These are phyloP conservation scores for Monilinia vaccinii-corymbosi DNA, from an alignment of 2,329 filamentous ascomycete genomes.

Conservation along the genomic window DNA sequence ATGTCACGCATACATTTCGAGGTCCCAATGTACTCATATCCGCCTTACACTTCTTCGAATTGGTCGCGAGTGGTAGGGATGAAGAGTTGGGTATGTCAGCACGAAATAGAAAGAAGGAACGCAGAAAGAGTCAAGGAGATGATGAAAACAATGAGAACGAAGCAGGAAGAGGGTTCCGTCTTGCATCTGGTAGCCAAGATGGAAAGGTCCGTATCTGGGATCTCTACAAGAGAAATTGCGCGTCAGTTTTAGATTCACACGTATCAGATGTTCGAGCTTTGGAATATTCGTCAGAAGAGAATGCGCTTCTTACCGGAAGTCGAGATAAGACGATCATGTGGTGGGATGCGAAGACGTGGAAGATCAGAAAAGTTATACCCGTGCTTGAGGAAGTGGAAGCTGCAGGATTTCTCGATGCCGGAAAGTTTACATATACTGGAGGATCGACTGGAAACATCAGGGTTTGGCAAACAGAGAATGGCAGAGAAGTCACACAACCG, in stretches of 20 bases:
- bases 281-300: slow-evolving; percentile 67
- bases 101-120: slow-evolving; percentile 37
- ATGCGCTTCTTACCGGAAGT: slow-evolving; percentile 72
- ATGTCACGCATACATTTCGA: slow-evolving; percentile 89
- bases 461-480: slow-evolving; percentile 72
- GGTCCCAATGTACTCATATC: slow-evolving; percentile 88
- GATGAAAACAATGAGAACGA: slow-evolving; percentile 39
- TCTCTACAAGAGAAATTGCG: slow-evolving; percentile 69
- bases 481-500: slow-evolving; percentile 69
- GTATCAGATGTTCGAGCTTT: slow-evolving; percentile 88
- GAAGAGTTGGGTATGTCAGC: slow-evolving; percentile 30
- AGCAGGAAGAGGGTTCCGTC: slow-evolving; percentile 54
- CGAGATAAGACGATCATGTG: slow-evolving; percentile 90
- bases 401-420: slow-evolving; percentile 67
- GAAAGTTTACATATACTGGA: slow-evolving; percentile 68
- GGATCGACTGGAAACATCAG: slow-evolving; percentile 76
- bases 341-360: slow-evolving; percentile 86
- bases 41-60: slow-evolving; percentile 83
- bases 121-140: slow-evolving; percentile 35
- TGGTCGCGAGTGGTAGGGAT: slow-evolving; percentile 39
- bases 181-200: slow-evolving; percentile 89
- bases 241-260: slow-evolving; percentile 80
- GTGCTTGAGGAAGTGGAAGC: slow-evolving; percentile 80
- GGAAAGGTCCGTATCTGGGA: slow-evolving; percentile 91
- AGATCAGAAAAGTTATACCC: slow-evolving; percentile 68